Conservation (phyloP, 2,329 filamentous ascomycete genomes). For the Ophiocordyceps camponoti-leonardi region DNA sequence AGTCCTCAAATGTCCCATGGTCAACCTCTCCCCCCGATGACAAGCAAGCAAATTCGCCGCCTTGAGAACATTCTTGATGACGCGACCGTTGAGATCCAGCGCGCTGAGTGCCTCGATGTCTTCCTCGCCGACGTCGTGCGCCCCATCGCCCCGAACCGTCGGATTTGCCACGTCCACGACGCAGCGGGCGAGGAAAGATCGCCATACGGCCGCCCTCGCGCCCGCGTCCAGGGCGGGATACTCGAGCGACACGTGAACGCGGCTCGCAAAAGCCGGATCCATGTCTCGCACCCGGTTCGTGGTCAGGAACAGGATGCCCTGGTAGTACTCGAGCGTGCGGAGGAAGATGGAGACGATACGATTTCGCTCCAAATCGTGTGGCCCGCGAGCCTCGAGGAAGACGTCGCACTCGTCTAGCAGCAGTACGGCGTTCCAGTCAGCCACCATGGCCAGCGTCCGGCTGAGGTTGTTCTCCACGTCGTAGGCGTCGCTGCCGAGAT, state of each 20-base stretch:
- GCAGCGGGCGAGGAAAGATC: conserved; percentile 17
- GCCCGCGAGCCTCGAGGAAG: conserved; percentile 21
- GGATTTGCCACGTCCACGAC: conserved; percentile 1
- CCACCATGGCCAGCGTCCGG: conserved; percentile 44
- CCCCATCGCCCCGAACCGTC: conserved; percentile 8
- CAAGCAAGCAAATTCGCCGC: conserved; percentile 14
- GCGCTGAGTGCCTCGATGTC: conserved; percentile 18
- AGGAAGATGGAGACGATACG: conserved; percentile 20
- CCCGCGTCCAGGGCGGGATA: conserved; percentile 22
- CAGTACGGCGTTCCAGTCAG: conserved; percentile 26
- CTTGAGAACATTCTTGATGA: conserved; percentile 34
- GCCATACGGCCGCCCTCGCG: conserved; percentile 21
- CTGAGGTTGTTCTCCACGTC: conserved; percentile 45
- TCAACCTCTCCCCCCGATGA: conserved; percentile 12
- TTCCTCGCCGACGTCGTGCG: conserved; percentile 12
- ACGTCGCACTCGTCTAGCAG: conserved; percentile 20
- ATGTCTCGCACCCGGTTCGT: conserved; percentile 28
- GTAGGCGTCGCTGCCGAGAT: conserved; percentile 49
- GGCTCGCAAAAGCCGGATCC: conserved; percentile 27
- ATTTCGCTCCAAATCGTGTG: conserved; percentile 17
- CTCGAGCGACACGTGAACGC: conserved; percentile 29
- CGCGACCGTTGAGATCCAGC: conserved; percentile 27
- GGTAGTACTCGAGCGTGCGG: conserved; percentile 28
- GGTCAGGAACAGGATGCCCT: conserved; percentile 30
- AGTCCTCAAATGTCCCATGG: conserved; percentile 11